Base-by-base conservation (phyloP, 345 rosid species). In the Xanthoceras sorbifolium region DNA sequence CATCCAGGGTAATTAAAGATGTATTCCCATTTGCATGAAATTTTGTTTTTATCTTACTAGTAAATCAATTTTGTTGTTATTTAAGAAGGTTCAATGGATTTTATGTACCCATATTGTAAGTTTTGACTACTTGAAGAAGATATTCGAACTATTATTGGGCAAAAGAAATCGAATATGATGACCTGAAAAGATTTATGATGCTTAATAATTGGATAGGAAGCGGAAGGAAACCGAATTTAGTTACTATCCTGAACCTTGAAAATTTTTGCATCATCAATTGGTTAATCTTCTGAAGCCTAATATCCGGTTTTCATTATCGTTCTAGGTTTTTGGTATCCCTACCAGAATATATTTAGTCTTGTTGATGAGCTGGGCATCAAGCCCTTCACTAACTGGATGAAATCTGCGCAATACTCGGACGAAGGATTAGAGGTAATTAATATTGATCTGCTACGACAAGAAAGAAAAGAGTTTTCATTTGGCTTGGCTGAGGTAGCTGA, bases 321-420 rank as follows among this genome's bases (percentile, higher is more conserved):
- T 31, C 11, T 72, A 90, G 93, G 93, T 26, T 91, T 88, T 80
- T 85, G 90, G 90, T 76, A 82, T 79, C 90, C 94, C 12, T 87
- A 82, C 79, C 82, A 72, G 71, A 86, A 86, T 63, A 86, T 90
- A 79, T 88, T 82, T 73, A 69, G 82, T 60, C 86, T 90, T 23
- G 85, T 84, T 40, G 82, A 89, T 78, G 89, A 84, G 82, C 77
- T 84, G 62, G 91, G 86, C 18, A 68, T 86, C 73, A 80, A 84
- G 75, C 89, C 91, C 64, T 88, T 84, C 81, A 86, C 87, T 2
- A 38, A 76, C 72, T 85, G 86, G 84, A 85, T 57, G 71, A 85
- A 71, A 69, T 89, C 89, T 57, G 86, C 90, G 15, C 84, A 61
- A 67, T 89, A 85, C 72, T 84, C 85, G 5, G 79, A 44, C 29